Evolutionary conservation across 352 stramenopile species (phyloP).

Genomic region (Globisporangium cylindrosporum): DNA sequence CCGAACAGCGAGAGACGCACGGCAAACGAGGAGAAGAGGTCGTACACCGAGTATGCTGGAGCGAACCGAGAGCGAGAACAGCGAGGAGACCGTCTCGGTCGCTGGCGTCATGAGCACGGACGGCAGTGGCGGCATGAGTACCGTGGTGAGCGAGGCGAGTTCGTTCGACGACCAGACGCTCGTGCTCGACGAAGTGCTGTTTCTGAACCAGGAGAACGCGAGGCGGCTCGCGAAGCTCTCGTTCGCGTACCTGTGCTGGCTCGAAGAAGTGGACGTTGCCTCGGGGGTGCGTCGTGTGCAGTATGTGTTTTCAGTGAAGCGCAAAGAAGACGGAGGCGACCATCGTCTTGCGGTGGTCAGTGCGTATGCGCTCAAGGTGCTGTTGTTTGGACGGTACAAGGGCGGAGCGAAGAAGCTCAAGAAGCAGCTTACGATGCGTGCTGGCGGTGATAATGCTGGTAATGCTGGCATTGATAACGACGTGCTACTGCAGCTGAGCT

Average conservation of each 20-base stretch:
- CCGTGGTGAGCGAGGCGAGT: constrained; percentile 47
- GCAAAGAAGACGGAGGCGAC: constrained; percentile 11
- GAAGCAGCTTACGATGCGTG: constrained; percentile 2
- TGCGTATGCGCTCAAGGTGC: constrained; percentile 51
- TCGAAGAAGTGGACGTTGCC: constrained; percentile 69
- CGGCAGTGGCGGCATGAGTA: constrained; percentile 31
- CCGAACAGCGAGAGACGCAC: not conserved
- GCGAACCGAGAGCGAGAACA: constrained; percentile 16
- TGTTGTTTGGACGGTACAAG: constrained; percentile 33
- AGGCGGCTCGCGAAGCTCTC: constrained; percentile 36
- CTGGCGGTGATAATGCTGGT: not conserved
- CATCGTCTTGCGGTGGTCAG: constrained; percentile 57
- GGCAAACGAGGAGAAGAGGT: constrained; percentile 10
- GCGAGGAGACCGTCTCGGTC: constrained; percentile 10
- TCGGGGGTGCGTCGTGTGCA: constrained; percentile 59
- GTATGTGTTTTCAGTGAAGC: constrained; percentile 56
- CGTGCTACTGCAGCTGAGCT: constrained; percentile 24
- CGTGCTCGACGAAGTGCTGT: constrained; percentile 28
- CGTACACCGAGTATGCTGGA: constrained; percentile 5
- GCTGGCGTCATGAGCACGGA: constrained; percentile 32
- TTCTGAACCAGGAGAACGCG: constrained; percentile 44
- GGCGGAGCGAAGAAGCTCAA: not conserved
- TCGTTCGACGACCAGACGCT: constrained; percentile 36
- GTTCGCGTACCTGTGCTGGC: constrained; percentile 62
- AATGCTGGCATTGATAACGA: constrained; percentile 10